Conservation (phyloP, 2,329 filamentous ascomycete genomes). For the Pseudogymnoascus sp. region DNA sequence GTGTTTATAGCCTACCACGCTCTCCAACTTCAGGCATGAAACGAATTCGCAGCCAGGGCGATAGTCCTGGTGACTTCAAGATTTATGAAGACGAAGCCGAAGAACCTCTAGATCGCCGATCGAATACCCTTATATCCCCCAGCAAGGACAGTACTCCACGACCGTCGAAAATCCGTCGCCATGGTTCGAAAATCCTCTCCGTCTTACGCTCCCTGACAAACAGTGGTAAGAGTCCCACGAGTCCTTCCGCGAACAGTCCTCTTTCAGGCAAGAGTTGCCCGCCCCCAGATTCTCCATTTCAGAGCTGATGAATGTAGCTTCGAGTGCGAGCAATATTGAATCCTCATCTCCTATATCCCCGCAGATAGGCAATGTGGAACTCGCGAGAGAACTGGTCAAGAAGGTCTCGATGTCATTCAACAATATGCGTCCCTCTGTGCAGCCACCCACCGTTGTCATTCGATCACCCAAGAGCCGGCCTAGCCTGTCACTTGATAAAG, state of each 20-base stretch:
- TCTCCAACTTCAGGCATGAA: slow-evolving; percentile 20
- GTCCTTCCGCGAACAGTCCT: neutral
- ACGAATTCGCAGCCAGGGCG: slow-evolving; percentile 18
- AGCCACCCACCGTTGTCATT: slow-evolving; percentile 40
- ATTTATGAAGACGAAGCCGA: slow-evolving; percentile 15
- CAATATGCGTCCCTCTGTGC: slow-evolving; percentile 28
- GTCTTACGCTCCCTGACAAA: slow-evolving; percentile 39
- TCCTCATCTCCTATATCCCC: neutral
- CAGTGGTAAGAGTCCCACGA: slow-evolving; percentile 26
- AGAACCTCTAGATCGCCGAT: slow-evolving; percentile 8
- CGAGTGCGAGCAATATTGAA: slow-evolving; percentile 1
- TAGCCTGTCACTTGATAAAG: slow-evolving; percentile 33
- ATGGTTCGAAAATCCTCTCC: slow-evolving; percentile 39
- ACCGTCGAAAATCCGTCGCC: slow-evolving; percentile 36
- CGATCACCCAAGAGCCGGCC: slow-evolving; percentile 36
- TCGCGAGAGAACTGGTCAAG: slow-evolving; percentile 15
- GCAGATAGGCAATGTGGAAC: slow-evolving; percentile 1
- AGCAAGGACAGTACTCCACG: slow-evolving; percentile 24
- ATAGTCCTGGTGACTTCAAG: slow-evolving; percentile 10
- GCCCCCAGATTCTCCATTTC: neutral
- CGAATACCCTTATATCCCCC: slow-evolving; percentile 14
- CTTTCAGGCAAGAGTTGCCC: slow-evolving; percentile 2
- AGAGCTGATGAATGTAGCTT: neutral
- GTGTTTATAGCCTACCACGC: neutral
- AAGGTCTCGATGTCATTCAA: slow-evolving; percentile 39